Evolutionary conservation across 306 rosid species (phyloP).

Genomic region (Rosa multiflora): DNA sequence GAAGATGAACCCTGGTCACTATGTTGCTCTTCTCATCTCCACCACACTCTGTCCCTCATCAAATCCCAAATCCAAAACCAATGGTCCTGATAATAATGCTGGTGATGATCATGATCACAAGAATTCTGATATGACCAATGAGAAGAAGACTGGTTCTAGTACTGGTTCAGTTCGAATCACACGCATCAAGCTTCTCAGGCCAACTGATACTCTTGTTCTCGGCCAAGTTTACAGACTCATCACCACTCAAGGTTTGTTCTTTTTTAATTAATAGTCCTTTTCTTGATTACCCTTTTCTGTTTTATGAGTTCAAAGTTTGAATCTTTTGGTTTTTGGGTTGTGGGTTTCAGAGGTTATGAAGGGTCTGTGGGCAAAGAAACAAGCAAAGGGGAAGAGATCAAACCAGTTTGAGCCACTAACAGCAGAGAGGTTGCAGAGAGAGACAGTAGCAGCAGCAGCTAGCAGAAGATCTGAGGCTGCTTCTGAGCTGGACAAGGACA

Average conservation of each 20-base stretch:
- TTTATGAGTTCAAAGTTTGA: slow-evolving; percentile 15
- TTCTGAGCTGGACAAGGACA: slow-evolving; percentile 37
- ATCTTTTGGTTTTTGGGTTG: not conserved
- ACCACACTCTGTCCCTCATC: slow-evolving; percentile 61
- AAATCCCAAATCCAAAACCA: slow-evolving; percentile 24
- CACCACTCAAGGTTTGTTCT: slow-evolving; percentile 68
- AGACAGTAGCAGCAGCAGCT: slow-evolving; percentile 26
- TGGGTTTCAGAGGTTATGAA: slow-evolving; percentile 68
- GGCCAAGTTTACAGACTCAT: slow-evolving; percentile 95
- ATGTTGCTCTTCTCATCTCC: slow-evolving; percentile 94
- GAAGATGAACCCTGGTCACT: slow-evolving; percentile 91
- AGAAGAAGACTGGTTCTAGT: not conserved
- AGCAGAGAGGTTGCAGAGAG: slow-evolving; percentile 40
- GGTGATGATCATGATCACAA: slow-evolving; percentile 13
- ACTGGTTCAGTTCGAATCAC: slow-evolving; percentile 68
- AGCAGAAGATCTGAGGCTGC: slow-evolving; percentile 38
- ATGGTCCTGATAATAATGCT: not conserved
- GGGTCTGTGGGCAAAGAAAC: slow-evolving; percentile 82
- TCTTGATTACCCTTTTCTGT: not conserved
- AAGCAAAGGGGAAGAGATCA: slow-evolving; percentile 65
- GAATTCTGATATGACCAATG: slow-evolving; percentile 18
- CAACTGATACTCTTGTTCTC: slow-evolving; percentile 84
- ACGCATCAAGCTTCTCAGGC: slow-evolving; percentile 89
- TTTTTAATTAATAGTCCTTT: not conserved
- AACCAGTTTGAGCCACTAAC: slow-evolving; percentile 41